Evolutionary conservation across 495 filamentous ascomycete species (phyloP).

Genomic region (Hyaloscypha finlandica): DNA sequence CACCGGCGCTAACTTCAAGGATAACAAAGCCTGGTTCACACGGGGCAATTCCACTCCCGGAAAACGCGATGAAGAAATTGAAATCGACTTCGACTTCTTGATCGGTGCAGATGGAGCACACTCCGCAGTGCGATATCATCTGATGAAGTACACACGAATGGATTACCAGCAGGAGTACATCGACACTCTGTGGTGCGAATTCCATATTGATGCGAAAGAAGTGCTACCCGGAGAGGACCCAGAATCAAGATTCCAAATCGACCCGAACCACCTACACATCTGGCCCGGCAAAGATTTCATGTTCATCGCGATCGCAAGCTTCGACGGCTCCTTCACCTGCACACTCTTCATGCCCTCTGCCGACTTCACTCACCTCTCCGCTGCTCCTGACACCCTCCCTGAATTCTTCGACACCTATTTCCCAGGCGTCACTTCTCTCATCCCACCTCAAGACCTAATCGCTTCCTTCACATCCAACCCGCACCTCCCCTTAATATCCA

Average conservation of each 20-base stretch:
- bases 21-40: conserved; percentile 87
- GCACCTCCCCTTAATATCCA: conserved; percentile 87
- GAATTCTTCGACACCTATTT: conserved; percentile 78
- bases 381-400: conserved; percentile 54
- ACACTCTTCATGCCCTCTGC: conserved; percentile 81
- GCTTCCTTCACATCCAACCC: conserved; percentile 76
- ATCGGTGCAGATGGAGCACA: conserved; percentile 97
- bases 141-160: conserved; percentile 92
- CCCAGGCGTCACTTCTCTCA: conserved; percentile 85
- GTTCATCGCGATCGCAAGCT: conserved; percentile 95
- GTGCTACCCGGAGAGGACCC: conserved; percentile 36
- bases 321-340: conserved; percentile 91
- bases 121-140: conserved; percentile 81
- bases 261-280: conserved; percentile 93
- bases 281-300: conserved; percentile 92
- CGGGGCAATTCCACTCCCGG: conserved; percentile 18
- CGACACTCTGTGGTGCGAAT: conserved; percentile 97
- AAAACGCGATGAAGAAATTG: conserved; percentile 44
- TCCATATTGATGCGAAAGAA: conserved; percentile 66
- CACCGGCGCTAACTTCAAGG: conserved; percentile 78
- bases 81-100: conserved; percentile 84
- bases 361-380: conserved; percentile 60
- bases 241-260: conserved; percentile 69
- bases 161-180: conserved; percentile 95
- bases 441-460: conserved; percentile 65